These are phyloP conservation scores for Fraxinus sp. DNA, from an alignment of 305 asterid genomes.

Conservation along the genomic window DNA sequence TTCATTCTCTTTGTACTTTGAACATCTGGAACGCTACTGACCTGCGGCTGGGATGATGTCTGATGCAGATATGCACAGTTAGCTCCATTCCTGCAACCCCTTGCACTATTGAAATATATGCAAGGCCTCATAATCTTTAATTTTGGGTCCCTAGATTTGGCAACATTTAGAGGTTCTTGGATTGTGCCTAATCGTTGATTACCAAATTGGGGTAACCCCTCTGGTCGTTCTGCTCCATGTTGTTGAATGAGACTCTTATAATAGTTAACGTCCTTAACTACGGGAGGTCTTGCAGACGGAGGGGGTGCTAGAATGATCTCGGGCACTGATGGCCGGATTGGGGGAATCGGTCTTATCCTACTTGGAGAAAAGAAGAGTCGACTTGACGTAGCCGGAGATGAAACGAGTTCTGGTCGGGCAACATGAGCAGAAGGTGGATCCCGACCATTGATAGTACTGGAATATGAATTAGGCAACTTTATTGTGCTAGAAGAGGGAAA, in stretches of 20 bases:
- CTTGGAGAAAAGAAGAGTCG: constrained; percentile 38
- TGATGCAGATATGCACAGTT: constrained; percentile 58
- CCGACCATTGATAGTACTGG: constrained; percentile 25
- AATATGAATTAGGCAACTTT: constrained; percentile 20
- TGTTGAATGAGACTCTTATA: constrained; percentile 63
- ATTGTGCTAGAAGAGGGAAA: constrained; percentile 12
- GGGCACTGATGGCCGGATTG: constrained; percentile 23
- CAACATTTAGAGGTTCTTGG: constrained; percentile 32
- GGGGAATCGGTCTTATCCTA: constrained; percentile 24
- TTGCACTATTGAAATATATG: constrained; percentile 51
- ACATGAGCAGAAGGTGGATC: constrained; percentile 39
- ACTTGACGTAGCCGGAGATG: constrained; percentile 21
- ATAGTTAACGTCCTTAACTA: constrained; percentile 50
- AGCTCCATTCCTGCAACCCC: constrained; percentile 71
- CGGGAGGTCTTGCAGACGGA: constrained; percentile 3
- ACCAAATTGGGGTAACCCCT: constrained; percentile 28
- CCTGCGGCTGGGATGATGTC: constrained; percentile 36
- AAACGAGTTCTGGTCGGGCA: constrained; percentile 40
- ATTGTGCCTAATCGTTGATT: constrained; percentile 20
- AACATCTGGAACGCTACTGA: constrained; percentile 37
- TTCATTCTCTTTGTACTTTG: constrained; percentile 60
- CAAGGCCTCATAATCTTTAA: constrained; percentile 55
- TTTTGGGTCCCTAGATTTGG: constrained; percentile 37
- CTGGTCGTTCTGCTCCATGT: constrained; percentile 59
- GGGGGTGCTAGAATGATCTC: constrained; percentile 13